These are phyloP conservation scores for Haematococcus sp. DNA, from an alignment of 139 green algal species.

Conservation along the genomic window DNA sequence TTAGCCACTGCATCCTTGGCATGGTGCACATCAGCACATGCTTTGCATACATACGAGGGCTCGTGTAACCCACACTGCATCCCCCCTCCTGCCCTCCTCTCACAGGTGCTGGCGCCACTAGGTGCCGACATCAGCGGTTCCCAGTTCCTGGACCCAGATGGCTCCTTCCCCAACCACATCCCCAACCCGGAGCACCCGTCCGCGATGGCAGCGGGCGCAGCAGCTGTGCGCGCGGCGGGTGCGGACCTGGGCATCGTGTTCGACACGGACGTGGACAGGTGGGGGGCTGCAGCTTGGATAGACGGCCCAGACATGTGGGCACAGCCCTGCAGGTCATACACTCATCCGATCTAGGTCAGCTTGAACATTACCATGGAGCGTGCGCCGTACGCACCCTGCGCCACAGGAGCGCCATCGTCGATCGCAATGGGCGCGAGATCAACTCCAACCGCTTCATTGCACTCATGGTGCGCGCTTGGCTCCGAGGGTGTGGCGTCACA, in stretches of 20 bases:
- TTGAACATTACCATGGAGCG: no score
- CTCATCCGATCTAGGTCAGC: no score
- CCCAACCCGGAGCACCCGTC: constrained; percentile 91
- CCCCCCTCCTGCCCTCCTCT: no score
- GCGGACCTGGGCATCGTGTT: constrained; percentile 95
- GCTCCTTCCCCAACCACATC: constrained; percentile 91
- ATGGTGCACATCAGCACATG: no score
- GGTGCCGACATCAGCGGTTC: constrained; percentile 84
- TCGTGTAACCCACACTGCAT: no score
- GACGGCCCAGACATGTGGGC: not conserved
- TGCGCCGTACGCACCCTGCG: no score
- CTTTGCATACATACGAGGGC: no score
- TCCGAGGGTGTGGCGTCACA: no score
- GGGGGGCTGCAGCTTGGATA: not conserved
- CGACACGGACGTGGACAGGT: constrained; percentile 96
- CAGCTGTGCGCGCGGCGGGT: constrained; percentile 26
- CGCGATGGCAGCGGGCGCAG: constrained; percentile 67
- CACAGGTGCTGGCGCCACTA: constrained; percentile 84
- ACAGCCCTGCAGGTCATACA: not conserved
- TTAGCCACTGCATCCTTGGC: no score
- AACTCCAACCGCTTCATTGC: constrained; percentile 96
- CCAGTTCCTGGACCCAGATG: constrained; percentile 91
- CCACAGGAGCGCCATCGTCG: constrained; percentile 74
- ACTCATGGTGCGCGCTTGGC: constrained; percentile 55
- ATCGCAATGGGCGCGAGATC: constrained; percentile 71